Percentiles rank a stretch among this genome's conserved stretches.
Conservation (phyloP, 148 eudicot species). For the Gaultheria prostrata region DNA sequence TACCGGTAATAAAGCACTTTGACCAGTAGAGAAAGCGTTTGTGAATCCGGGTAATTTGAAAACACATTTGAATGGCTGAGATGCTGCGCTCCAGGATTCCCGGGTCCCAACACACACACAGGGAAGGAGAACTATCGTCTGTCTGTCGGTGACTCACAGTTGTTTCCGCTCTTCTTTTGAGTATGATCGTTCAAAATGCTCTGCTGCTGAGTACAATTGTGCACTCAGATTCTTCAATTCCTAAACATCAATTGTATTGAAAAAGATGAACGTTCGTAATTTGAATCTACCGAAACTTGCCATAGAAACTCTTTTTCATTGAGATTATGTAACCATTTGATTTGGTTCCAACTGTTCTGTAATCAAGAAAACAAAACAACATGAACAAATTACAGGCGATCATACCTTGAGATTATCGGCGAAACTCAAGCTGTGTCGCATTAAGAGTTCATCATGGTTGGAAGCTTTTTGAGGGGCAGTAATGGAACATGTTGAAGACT, state of each 20-base stretch:
- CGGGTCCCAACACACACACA: background rate
- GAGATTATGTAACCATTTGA: background rate
- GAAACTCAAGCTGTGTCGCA: constrained; percentile 33
- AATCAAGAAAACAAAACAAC: background rate
- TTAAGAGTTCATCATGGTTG: constrained; percentile 36
- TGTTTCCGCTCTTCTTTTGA: constrained; percentile 31
- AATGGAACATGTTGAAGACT: background rate
- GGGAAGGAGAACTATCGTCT: background rate
- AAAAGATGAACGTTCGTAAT: background rate
- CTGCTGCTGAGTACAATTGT: constrained; percentile 53
- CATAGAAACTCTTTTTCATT: background rate
- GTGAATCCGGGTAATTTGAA: too few relatives aligned
- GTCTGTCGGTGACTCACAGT: constrained; percentile 26
- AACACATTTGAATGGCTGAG: too few relatives aligned
- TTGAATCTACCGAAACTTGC: background rate
- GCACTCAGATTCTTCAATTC: constrained; percentile 43
- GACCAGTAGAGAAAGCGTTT: too few relatives aligned
- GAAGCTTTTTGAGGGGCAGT: constrained; percentile 22
- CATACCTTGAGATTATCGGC: constrained; percentile 42
- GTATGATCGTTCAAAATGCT: constrained; percentile 41
- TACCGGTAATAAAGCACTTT: too few relatives aligned
- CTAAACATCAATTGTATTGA: constrained; percentile 15
- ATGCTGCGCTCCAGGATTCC: too few relatives aligned
- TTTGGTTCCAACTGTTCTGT: background rate
- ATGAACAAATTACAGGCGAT: background rate